Percentiles rank a stretch among this genome's conserved stretches.
phyloP scores from a whole-genome alignment of 164 flowering plant species.

The Euptelea pleiosperma region DNA sequence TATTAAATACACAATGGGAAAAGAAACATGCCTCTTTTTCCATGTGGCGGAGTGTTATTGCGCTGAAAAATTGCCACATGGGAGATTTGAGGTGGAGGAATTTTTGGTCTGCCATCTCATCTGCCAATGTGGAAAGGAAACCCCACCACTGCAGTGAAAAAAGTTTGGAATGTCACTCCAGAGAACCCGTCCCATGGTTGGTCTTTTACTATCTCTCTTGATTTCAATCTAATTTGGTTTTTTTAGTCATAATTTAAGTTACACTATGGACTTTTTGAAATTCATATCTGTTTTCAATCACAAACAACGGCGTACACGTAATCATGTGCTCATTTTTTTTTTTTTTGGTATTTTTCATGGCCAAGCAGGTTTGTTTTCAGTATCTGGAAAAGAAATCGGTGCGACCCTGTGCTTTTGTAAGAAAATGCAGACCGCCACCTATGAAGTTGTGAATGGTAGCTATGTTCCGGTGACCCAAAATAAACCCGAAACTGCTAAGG shows the following conservation, averaged over 20 bases:
- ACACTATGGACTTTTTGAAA: too few relatives aligned
- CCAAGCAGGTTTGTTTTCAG: conserved; percentile 25
- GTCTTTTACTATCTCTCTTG: too few relatives aligned
- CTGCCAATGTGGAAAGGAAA: too few relatives aligned
- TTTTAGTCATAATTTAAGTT: too few relatives aligned
- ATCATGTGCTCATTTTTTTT: neutral
- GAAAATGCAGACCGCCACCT: conserved; percentile 49
- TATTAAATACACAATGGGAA: neutral
- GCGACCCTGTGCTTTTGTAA: conserved; percentile 36
- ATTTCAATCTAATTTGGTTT: too few relatives aligned
- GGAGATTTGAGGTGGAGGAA: neutral
- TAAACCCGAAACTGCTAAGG: conserved; percentile 16
- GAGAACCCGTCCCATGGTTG: too few relatives aligned
- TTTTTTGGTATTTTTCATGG: neutral
- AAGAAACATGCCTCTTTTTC: neutral
- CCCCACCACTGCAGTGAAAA: too few relatives aligned
- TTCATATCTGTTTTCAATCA: neutral
- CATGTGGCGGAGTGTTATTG: neutral
- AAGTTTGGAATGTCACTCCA: too few relatives aligned
- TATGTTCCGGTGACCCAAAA: conserved; percentile 34
- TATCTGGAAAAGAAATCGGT: conserved; percentile 21
- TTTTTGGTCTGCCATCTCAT: too few relatives aligned
- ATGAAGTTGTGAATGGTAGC: conserved; percentile 54
- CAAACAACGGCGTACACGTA: neutral
- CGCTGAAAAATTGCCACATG: neutral